phyloP scores from a whole-genome alignment of 495 filamentous ascomycete species.

The Penicillium paxilli region DNA sequence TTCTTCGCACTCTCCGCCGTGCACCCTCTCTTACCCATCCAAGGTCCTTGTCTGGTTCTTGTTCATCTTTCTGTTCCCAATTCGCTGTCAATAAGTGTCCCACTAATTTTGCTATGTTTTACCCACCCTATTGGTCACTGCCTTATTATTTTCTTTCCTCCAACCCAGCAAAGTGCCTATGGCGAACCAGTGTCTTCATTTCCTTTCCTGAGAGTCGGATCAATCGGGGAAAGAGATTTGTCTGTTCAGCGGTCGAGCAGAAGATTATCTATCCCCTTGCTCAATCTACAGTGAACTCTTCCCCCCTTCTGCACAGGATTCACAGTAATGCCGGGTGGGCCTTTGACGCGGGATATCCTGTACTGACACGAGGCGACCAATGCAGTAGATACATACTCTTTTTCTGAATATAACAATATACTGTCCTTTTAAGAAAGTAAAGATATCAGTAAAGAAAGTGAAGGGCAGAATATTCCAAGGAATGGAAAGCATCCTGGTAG shows the following conservation, averaged over 20 bases:
- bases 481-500: too few species aligned
- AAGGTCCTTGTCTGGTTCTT: neutral
- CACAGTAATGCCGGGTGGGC: neutral
- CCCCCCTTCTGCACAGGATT: neutral
- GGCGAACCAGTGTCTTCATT: neutral
- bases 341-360: neutral
- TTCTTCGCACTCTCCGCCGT: neutral
- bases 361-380: neutral
- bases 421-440: neutral
- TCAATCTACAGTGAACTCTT: neutral
- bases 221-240: neutral
- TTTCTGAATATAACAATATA: neutral
- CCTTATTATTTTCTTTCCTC: neutral
- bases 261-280: neutral
- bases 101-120: neutral
- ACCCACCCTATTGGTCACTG: neutral
- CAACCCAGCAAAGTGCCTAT: neutral
- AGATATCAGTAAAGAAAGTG: neutral
- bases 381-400: neutral
- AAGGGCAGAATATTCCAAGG: too few species aligned
- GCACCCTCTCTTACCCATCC: neutral
- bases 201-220: neutral
- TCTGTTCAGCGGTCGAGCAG: neutral
- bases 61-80: neutral
- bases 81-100: slow-evolving; percentile 1